Evolutionary conservation across 208 protist genomes (phyloP).

Genomic region (Trypanosoma melophagium): DNA sequence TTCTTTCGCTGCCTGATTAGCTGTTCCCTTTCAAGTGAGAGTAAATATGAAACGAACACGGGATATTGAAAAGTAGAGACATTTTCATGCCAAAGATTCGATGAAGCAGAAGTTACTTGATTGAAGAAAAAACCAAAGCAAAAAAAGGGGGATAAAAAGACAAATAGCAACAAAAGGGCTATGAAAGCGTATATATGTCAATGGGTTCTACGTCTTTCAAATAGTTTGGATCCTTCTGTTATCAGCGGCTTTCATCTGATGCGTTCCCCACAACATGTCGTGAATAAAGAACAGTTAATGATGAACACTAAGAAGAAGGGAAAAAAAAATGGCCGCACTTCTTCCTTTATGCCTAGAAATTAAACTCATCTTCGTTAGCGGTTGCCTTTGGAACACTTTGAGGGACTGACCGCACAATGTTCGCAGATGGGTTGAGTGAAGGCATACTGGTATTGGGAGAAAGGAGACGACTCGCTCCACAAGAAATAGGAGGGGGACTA

Average conservation of each 20-base stretch:
- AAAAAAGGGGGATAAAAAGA: no score
- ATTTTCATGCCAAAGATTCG: background rate
- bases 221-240: no score
- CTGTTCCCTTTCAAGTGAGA: no score
- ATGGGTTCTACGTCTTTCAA: no score
- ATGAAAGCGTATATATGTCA: no score
- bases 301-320: no score
- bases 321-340: constrained; percentile 14
- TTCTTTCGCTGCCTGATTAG: no score
- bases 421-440: constrained; percentile 18
- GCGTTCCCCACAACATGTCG: no score
- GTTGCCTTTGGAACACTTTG: constrained; percentile 29
- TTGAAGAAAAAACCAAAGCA: background rate
- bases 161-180: no score
- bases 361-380: constrained; percentile 80
- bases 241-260: background rate
- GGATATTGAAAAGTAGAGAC: background rate
- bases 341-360: constrained; percentile 47
- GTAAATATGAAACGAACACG: background rate
- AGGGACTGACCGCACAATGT: constrained; percentile 22
- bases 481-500: constrained; percentile 36
- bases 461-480: background rate
- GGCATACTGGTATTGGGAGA: constrained; percentile 7
- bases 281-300: no score
- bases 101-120: background rate